Evolutionary conservation across 176 grass and related monocot species (phyloP), one percentile per base, ranked within the genome.

Genomic region (Rhipidocladum racemiflorum): DNA sequence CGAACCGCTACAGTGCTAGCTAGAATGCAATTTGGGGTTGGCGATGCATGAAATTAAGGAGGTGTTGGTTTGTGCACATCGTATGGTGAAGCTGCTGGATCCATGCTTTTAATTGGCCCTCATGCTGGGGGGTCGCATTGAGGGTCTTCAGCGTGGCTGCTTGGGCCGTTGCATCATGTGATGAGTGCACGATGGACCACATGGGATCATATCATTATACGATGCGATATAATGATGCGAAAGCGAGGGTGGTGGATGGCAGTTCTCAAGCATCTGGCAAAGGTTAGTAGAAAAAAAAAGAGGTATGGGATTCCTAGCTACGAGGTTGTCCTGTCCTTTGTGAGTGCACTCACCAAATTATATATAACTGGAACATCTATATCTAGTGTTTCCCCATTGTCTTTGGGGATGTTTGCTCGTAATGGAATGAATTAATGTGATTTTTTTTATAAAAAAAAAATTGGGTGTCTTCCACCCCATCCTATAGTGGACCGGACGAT

Each of bases 121-220:
- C 48, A 38, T 43, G 32, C 21, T 38, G 28, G 6, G 18, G 24
- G 62, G 44, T 8, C n/a, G n/a, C n/a, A 23, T 9, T 0, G 62
- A 67, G 77, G 48, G 28, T 14, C 55, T 36, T 53, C 14, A 25
- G 59, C 14, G 70, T 63, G 54, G 23, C 61, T 54, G 14, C 18
- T 6, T 72, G 13, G 25, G 61, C 5, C 20, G 44, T 59, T 61
- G 61, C 70, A 81, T 75, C 78, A 81, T 75, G 85, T 68, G 77
- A 74, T 46, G 85, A 40, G 49, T 36, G 85, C 68, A 5, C 10
- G 67, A 39, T 42, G 61, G 85, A 35, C 70, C 77, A 87, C 62
- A 75, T 75, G 70, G 70, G 69, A 76, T 84, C 82, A 76, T 74
- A 77, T 87, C 78, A 82, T 65, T 6, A 61, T 82, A n/a, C n/a